A percentile compares a stretch with the other conserved stretches of the same genome.
Evolutionary conservation across 2,329 filamentous ascomycete genomes (phyloP).

Genomic region (Fusarium guadeloupense): DNA sequence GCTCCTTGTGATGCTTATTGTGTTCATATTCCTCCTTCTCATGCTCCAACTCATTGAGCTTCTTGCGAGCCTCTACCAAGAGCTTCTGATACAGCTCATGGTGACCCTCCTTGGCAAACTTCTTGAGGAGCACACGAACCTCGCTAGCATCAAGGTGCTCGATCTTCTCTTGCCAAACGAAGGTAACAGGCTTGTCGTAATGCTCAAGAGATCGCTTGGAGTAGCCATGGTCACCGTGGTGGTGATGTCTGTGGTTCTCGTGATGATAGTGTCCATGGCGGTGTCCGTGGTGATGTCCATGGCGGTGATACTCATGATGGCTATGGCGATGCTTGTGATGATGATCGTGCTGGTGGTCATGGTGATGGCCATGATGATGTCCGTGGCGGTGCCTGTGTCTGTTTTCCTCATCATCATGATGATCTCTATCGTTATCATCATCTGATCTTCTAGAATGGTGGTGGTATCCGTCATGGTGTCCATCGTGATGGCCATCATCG

Average conservation of each 20-base stretch:
- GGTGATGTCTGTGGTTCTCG: constrained; percentile 9
- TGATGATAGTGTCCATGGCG: constrained; percentile 1
- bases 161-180: constrained; percentile 10
- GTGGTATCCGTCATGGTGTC: constrained; percentile 1
- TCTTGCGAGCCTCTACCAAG: background rate
- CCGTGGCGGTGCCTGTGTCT: background rate
- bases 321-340: constrained; percentile 13
- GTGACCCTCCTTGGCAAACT: constrained; percentile 4
- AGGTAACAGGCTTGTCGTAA: background rate
- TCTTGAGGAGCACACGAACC: constrained; percentile 4
- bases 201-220: constrained; percentile 8
- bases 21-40: too few relatives aligned
- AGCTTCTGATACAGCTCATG: background rate
- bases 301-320: constrained; percentile 12
- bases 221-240: constrained; percentile 1
- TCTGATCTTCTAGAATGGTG: constrained; percentile 3
- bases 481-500: background rate
- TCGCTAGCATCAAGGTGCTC: background rate
- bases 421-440: constrained; percentile 2
- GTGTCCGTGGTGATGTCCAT: constrained; percentile 5
- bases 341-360: constrained; percentile 11
- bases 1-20: background rate
- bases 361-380: constrained; percentile 11
- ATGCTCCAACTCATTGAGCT: background rate
- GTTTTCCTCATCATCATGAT: background rate